phyloP scores from a whole-genome alignment of 179 eudicot species.

The Patellifolia procumbens region DNA sequence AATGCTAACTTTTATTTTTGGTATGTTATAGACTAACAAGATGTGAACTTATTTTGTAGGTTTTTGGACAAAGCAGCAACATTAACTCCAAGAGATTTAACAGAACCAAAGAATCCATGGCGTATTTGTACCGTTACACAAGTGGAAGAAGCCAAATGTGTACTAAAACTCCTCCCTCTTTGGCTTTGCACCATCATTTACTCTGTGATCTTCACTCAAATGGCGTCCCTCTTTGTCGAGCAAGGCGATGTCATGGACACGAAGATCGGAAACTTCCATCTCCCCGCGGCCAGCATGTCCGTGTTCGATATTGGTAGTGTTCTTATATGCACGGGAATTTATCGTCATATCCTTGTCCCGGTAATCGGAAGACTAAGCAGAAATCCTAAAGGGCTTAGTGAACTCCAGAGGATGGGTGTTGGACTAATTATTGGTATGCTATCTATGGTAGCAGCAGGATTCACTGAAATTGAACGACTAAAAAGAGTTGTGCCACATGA shows the following conservation, averaged over 20 bases:
- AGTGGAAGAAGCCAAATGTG: slow-evolving; percentile 83
- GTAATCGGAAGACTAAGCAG: slow-evolving; percentile 36
- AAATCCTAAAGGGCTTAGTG: slow-evolving; percentile 45
- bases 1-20: not conserved
- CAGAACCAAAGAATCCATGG: slow-evolving; percentile 48
- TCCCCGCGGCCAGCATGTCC: slow-evolving; percentile 87
- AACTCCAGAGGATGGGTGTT: slow-evolving; percentile 77
- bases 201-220: slow-evolving; percentile 78
- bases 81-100: slow-evolving; percentile 33
- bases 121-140: slow-evolving; percentile 62
- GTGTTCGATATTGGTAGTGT: slow-evolving; percentile 63
- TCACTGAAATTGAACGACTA: slow-evolving; percentile 54
- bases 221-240: slow-evolving; percentile 77
- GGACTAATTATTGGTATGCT: slow-evolving; percentile 61
- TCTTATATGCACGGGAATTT: slow-evolving; percentile 43
- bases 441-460: slow-evolving; percentile 68
- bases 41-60: slow-evolving; percentile 25
- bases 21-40: not conserved
- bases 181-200: slow-evolving; percentile 81
- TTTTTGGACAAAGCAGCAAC: slow-evolving; percentile 74
- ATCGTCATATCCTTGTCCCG: slow-evolving; percentile 58
- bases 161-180: slow-evolving; percentile 60
- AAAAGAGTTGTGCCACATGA: slow-evolving; percentile 28
- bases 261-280: slow-evolving; percentile 38
- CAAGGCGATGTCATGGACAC: slow-evolving; percentile 81